phyloP scores from a whole-genome alignment of 202 grass and related monocot genomes.

The Schoenoplectus tabernaemontani region DNA sequence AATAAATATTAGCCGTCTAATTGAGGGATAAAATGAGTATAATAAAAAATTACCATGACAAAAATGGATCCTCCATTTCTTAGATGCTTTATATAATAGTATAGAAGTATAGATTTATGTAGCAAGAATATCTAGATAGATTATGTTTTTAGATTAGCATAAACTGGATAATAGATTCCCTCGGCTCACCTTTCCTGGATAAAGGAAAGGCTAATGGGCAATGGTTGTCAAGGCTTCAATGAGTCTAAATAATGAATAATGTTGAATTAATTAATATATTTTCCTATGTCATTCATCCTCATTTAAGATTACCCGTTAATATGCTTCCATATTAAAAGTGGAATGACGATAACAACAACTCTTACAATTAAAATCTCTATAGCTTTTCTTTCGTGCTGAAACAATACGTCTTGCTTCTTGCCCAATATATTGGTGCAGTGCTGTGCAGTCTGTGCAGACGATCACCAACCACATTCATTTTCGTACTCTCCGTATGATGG shows the following conservation, averaged over 20 bases:
- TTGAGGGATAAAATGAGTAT: too few relatives aligned
- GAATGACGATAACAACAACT: neutral
- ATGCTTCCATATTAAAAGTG: neutral
- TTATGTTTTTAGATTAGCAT: neutral
- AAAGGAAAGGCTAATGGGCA: neutral
- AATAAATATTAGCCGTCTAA: too few relatives aligned
- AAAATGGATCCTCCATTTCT: too few relatives aligned
- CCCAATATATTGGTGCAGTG: too few relatives aligned
- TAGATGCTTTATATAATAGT: too few relatives aligned
- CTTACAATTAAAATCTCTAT: neutral
- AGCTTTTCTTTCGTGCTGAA: neutral
- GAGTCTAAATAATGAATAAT: neutral
- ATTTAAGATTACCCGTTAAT: neutral
- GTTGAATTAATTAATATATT: neutral
- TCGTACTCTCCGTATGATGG: neutral
- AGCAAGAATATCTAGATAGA: too few relatives aligned
- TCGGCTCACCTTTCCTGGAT: neutral
- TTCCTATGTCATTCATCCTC: neutral
- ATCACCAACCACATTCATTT: neutral
- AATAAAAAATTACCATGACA: too few relatives aligned
- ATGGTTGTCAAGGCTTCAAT: too few relatives aligned
- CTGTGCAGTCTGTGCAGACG: neutral
- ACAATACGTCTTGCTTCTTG: too few relatives aligned
- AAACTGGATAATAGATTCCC: neutral
- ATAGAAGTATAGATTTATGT: too few relatives aligned